Conservation (phyloP, 1,139 yeast species). For the Blastobotrys apis region DNA sequence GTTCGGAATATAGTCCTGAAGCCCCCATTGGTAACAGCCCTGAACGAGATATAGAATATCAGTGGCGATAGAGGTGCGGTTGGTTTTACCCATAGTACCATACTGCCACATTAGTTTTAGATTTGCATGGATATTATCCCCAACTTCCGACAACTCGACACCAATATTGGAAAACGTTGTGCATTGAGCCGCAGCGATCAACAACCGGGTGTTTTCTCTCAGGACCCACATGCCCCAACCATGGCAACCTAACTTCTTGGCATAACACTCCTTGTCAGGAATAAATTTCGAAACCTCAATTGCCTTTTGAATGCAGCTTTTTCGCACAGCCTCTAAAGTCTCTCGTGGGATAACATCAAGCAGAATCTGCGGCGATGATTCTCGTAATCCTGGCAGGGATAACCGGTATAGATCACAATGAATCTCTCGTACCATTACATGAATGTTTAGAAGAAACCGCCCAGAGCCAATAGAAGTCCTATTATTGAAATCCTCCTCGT, state of each 20-base stretch:
- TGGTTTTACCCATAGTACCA: background rate
- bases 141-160: background rate
- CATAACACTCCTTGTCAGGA: background rate
- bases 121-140: background rate
- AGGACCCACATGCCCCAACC: slow-evolving; percentile 5
- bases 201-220: slow-evolving; percentile 7
- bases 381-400: slow-evolving; percentile 7
- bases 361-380: slow-evolving; percentile 4
- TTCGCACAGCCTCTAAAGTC: background rate
- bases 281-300: slow-evolving; percentile 2
- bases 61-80: background rate
- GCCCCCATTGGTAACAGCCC: slow-evolving; percentile 3
- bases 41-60: slow-evolving; percentile 2
- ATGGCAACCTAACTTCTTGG: background rate
- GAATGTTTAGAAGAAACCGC: slow-evolving; percentile 1
- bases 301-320: background rate
- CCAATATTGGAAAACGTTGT: background rate
- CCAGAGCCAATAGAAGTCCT: background rate
- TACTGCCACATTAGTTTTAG: background rate
- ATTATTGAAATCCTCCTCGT: background rate
- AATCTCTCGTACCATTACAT: background rate
- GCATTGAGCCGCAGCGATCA: slow-evolving; percentile 5
- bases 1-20: slow-evolving; percentile 4
- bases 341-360: slow-evolving; percentile 7
- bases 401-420: slow-evolving; percentile 8